phyloP scores from a whole-genome alignment of 2,329 filamentous ascomycete genomes.

The Rhexocercosporidium sp. region DNA sequence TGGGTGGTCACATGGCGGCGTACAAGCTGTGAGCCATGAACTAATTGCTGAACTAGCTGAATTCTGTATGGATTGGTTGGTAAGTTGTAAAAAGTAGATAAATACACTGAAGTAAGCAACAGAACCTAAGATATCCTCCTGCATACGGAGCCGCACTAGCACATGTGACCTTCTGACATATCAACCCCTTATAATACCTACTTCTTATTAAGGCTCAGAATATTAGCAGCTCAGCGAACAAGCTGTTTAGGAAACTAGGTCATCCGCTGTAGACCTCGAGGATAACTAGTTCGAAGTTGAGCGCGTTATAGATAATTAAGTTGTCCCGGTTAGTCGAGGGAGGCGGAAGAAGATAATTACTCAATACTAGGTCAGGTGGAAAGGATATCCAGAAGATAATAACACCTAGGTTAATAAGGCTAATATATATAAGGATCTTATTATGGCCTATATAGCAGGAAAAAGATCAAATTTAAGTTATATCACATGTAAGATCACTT shows the following conservation, averaged over 20 bases:
- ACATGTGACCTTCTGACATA: too few relatives aligned
- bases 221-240: conserved; percentile 15
- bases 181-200: conserved; percentile 13
- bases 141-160: too few relatives aligned
- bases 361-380: conserved; percentile 25
- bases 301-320: conserved; percentile 25
- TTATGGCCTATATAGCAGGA: conserved; percentile 22
- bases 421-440: conserved; percentile 24
- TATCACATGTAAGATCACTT: conserved; percentile 19
- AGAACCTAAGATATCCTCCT: too few relatives aligned
- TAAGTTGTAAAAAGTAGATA: too few relatives aligned
- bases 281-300: too few relatives aligned
- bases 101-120: too few relatives aligned
- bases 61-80: too few relatives aligned
- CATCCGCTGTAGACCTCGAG: conserved; percentile 20
- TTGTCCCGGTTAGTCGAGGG: conserved; percentile 21
- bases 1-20: too few relatives aligned
- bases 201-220: conserved; percentile 21
- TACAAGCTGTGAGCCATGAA: too few relatives aligned
- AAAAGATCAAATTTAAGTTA: conserved; percentile 22
- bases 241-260: conserved; percentile 16
- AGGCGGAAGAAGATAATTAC: conserved; percentile 25
- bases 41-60: too few relatives aligned
- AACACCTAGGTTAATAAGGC: conserved; percentile 27
- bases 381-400: conserved; percentile 22